Base-by-base conservation (phyloP, 179 eudicot species). In the Camellia oleifera region DNA sequence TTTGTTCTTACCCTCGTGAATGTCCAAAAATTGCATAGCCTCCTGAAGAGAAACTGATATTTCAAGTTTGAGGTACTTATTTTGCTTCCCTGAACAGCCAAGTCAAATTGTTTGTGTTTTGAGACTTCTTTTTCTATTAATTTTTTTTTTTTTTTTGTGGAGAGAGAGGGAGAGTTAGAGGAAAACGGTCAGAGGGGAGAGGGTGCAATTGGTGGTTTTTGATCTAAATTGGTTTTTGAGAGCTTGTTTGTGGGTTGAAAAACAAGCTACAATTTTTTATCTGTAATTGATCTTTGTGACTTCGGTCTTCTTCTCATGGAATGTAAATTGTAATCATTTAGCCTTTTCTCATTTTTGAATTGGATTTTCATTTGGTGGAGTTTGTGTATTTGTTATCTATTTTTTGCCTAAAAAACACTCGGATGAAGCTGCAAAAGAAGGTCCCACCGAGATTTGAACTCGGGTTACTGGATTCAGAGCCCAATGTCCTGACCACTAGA, bases 401-500 rank as follows among this genome's bases (percentile, higher is more conserved):
- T 32, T 32, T 32, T 32, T 32, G 40, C 40, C 40, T 1, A 32
- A 32, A 32, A 32, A 32, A 32, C 40, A 32, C 40, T 32, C 40
- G 40, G 40, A 32, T 32, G 40, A 32, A 32, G 40, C 1, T 32
- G 40, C 40, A 1, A 32, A 32, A 66, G 1, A 0, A 90, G 93
- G 97, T 92, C 92, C 98, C 79, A 91, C 93, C 64, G 52, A 62
- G 77, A 63, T 40, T 73, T 79, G 77, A 79, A 72, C 56, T 79
- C 72, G 56, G 82, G 82, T 79, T 79, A 79, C 70, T 73, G 63
- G 78, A 79, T 79, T 79, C 77, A 80, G 78, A 65, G 74, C 56
- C 78, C 40, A 32, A 90, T 92, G 94, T 93, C 98, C 97, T 90
- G 40, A 93, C 96, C 96, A 62, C 96, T 89, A 90, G 92, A 92